Conservation (phyloP, 2,329 filamentous ascomycete species). For the Talaromyces marneffei region DNA sequence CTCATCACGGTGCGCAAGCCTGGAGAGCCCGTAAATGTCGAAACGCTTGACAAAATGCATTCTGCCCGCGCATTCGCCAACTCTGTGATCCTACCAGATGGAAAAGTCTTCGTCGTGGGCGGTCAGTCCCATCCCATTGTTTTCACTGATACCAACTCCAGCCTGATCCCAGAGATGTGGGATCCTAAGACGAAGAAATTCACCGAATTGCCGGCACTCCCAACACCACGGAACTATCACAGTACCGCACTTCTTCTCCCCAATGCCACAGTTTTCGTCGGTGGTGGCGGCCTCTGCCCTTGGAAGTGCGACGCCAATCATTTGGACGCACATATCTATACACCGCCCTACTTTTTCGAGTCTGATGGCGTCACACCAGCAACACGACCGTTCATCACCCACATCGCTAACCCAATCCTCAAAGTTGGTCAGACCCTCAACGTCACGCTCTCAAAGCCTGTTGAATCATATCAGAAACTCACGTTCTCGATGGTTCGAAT, state of each 20-base stretch:
- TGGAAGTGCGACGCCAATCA: constrained; percentile 44
- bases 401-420: constrained; percentile 26
- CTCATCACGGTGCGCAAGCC: constrained; percentile 44
- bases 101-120: constrained; percentile 42
- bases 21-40: constrained; percentile 21
- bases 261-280: constrained; percentile 47
- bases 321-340: constrained; percentile 49
- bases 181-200: constrained; percentile 39
- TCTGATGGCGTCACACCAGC: constrained; percentile 35
- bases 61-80: constrained; percentile 40
- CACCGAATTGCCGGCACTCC: constrained; percentile 31
- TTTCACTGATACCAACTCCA: constrained; percentile 42
- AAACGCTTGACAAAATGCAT: constrained; percentile 29
- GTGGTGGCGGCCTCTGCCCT: constrained; percentile 49
- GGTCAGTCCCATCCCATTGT: constrained; percentile 39
- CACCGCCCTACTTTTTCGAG: constrained; percentile 51
- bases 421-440: constrained; percentile 29
- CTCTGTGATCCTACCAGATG: constrained; percentile 43
- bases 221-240: constrained; percentile 47
- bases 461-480: constrained; percentile 17
- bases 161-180: constrained; percentile 43
- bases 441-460: constrained; percentile 26
- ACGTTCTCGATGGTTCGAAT: constrained; percentile 44
- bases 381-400: constrained; percentile 39
- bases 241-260: constrained; percentile 43